Conservation (phyloP, 2,329 filamentous ascomycete genomes). For the Gaeumannomyces tritici region DNA sequence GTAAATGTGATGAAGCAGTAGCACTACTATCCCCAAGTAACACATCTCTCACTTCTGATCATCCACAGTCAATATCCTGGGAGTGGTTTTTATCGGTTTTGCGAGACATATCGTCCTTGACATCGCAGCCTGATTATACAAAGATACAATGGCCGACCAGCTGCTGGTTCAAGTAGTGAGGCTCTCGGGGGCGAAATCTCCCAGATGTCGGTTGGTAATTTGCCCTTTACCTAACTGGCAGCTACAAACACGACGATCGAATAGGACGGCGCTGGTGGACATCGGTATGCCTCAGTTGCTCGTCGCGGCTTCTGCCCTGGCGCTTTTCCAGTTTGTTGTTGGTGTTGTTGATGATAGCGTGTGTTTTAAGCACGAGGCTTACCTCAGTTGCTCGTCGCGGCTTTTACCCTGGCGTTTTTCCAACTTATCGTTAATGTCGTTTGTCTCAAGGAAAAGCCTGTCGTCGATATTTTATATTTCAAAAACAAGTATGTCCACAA, state of each 20-base stretch:
- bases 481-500: constrained; percentile 96
- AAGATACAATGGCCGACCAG: too few species aligned
- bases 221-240: too few species aligned
- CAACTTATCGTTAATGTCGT: constrained; percentile 70
- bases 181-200: too few species aligned
- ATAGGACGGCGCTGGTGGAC: too few species aligned
- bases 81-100: neutral
- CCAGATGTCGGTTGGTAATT: too few species aligned
- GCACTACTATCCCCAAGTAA: neutral
- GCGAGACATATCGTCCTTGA: neutral
- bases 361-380: constrained; percentile 90
- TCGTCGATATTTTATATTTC: constrained; percentile 91
- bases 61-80: neutral
- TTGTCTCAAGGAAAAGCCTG: constrained; percentile 93
- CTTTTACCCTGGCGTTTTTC: constrained; percentile 74
- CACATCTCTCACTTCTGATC: neutral
- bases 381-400: constrained; percentile 81
- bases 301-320: constrained; percentile 71
- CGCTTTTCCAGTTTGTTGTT: constrained; percentile 68
- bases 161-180: too few species aligned
- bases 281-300: constrained; percentile 92
- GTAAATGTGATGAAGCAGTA: neutral
- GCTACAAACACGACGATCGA: too few species aligned
- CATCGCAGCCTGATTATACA: too few species aligned
- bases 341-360: too few species aligned